Conservation (phyloP, 257 asterid species). For the Scutellaria galericulata region DNA sequence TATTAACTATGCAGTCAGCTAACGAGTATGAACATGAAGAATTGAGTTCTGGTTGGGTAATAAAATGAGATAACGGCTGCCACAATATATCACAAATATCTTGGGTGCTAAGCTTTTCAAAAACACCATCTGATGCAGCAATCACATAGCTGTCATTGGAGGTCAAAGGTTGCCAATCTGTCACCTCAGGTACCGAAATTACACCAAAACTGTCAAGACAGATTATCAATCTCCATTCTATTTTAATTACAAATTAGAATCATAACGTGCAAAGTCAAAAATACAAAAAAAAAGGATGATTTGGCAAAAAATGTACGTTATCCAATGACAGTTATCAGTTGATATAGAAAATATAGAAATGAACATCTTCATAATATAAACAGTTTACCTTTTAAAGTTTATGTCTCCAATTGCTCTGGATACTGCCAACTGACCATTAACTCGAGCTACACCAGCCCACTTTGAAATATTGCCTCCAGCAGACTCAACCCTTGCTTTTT, state of each 20-base stretch:
- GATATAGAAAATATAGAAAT: neutral
- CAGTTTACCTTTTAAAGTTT: conserved; percentile 66
- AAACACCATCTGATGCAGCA: conserved; percentile 92
- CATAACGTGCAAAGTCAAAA: conserved; percentile 8
- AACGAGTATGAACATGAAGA: conserved; percentile 68
- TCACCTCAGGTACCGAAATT: conserved; percentile 94
- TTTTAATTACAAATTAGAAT: conserved; percentile 17
- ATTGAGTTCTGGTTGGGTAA: conserved; percentile 46
- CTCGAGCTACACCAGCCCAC: conserved; percentile 96
- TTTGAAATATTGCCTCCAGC: conserved; percentile 89
- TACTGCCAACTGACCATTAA: conserved; percentile 93
- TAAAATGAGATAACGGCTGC: conserved; percentile 59
- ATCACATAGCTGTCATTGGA: conserved; percentile 85
- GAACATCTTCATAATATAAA: conserved; percentile 15
- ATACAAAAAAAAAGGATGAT: neutral
- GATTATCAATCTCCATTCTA: conserved; percentile 8
- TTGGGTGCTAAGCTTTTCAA: conserved; percentile 84
- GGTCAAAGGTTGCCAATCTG: conserved; percentile 88
- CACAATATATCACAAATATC: conserved; percentile 85
- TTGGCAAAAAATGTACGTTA: neutral
- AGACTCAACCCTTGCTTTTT: conserved; percentile 80
- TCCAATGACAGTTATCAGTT: conserved; percentile 11
- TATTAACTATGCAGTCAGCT: conserved; percentile 83
- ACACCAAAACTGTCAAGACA: conserved; percentile 81
- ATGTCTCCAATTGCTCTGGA: conserved; percentile 94